These are phyloP conservation scores for Parafenestella ontariensis DNA, from an alignment of 2,329 filamentous ascomycete genomes.

Conservation along the genomic window DNA sequence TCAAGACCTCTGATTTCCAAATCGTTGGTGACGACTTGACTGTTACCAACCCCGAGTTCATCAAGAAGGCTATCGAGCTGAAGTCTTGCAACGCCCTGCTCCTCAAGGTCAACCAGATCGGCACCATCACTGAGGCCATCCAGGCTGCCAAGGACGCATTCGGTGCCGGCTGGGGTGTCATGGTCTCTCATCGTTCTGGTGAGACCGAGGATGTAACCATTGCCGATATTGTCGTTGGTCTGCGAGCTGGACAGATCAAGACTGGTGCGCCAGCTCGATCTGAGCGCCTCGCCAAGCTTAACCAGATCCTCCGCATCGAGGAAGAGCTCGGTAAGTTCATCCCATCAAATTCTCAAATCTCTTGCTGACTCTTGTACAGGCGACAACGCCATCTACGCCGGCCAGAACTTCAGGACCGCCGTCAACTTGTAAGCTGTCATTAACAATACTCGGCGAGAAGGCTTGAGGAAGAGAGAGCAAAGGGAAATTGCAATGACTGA, in stretches of 20 bases:
- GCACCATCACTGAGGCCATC: slow-evolving; percentile 97
- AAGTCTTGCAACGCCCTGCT: slow-evolving; percentile 98
- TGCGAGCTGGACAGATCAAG: slow-evolving; percentile 91
- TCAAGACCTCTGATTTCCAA: slow-evolving; percentile 98
- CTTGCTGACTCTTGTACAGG: slow-evolving; percentile 8
- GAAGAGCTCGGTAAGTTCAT: slow-evolving; percentile 74
- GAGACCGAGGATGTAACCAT: slow-evolving; percentile 99
- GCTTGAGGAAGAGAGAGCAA: slow-evolving; percentile 8
- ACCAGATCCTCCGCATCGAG: slow-evolving; percentile 99
- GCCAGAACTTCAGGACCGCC: slow-evolving; percentile 87
- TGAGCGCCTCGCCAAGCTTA: slow-evolving; percentile 98
- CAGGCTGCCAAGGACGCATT: slow-evolving; percentile 99
- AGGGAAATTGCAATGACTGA: slow-evolving; percentile 16
- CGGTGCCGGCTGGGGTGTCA: slow-evolving; percentile 92
- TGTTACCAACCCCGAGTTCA: slow-evolving; percentile 97
- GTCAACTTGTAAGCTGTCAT: slow-evolving; percentile 68
- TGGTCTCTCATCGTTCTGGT: slow-evolving; percentile 98
- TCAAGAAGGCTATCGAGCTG: slow-evolving; percentile 99
- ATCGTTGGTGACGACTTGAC: slow-evolving; percentile 98
- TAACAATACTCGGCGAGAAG: background rate
- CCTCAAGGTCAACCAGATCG: slow-evolving; percentile 99
- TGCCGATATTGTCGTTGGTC: slow-evolving; percentile 95
- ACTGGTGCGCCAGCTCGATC: slow-evolving; percentile 75
- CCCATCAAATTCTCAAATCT: background rate
- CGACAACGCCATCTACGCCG: slow-evolving; percentile 88